A percentile compares a stretch with the other conserved stretches of the same genome.
Conservation (phyloP, 345 rosid genomes). For the Theobroma cacao region DNA sequence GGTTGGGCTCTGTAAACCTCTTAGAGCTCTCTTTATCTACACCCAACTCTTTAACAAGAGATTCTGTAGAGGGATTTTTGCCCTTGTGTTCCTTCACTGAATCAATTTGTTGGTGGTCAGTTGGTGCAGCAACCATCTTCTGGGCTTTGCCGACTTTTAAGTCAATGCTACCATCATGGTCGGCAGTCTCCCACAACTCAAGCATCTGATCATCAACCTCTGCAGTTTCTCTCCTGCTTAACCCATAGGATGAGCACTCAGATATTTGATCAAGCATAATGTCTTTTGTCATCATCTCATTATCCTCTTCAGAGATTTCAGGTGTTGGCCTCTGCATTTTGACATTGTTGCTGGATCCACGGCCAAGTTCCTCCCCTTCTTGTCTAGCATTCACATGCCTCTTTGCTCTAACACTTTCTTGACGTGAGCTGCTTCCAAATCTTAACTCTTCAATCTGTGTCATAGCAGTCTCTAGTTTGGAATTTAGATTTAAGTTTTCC, state of each 20-base stretch:
- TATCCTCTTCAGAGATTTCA: conserved; percentile 49
- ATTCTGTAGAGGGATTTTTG: conserved; percentile 45
- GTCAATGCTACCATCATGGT: conserved; percentile 41
- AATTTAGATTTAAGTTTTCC: conserved; percentile 46
- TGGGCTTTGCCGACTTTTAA: conserved; percentile 44
- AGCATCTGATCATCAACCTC: conserved; percentile 55
- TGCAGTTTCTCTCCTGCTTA: conserved; percentile 60
- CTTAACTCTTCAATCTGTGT: conserved; percentile 55
- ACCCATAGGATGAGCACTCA: conserved; percentile 76
- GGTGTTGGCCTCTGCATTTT: conserved; percentile 37
- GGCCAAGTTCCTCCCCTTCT: conserved; percentile 18
- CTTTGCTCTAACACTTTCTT: conserved; percentile 28
- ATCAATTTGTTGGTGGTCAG: conserved; percentile 10
- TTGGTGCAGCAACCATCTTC: conserved; percentile 18
- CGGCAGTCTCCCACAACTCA: conserved; percentile 52
- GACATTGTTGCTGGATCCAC: conserved; percentile 24
- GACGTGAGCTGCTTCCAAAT: conserved; percentile 25
- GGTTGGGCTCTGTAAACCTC: conserved; percentile 50
- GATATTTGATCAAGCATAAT: conserved; percentile 91
- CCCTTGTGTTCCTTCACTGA: conserved; percentile 37
- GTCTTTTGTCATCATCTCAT: conserved; percentile 80
- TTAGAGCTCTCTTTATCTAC: conserved; percentile 79
- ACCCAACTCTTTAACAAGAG: conserved; percentile 61
- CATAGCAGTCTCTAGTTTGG: conserved; percentile 55
- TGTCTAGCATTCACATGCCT: conserved; percentile 34